Conservation (phyloP, 139 green algal species). For the Ulvella scutata region DNA sequence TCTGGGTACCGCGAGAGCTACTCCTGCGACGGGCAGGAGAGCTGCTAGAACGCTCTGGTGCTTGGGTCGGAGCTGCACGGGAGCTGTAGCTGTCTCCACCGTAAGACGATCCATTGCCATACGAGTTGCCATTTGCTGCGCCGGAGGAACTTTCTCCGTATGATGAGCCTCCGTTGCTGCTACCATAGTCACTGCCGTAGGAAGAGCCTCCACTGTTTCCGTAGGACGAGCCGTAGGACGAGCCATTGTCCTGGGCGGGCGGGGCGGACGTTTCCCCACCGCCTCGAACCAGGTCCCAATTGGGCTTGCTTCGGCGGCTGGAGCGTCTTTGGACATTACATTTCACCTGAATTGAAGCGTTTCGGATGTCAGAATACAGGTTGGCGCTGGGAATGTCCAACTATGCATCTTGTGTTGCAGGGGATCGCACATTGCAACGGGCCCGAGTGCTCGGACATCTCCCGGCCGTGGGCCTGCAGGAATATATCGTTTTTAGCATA, state of each 20-base stretch:
- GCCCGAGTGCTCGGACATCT: too few species aligned
- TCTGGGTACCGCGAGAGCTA: slow-evolving; percentile 6
- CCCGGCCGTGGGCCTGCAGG: too few species aligned
- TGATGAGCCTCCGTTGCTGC: neutral
- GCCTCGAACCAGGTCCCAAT: neutral
- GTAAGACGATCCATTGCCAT: too few species aligned
- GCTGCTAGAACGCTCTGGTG: neutral
- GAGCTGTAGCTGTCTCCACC: too few species aligned
- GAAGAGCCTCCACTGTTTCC: too few species aligned
- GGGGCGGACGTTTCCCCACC: neutral
- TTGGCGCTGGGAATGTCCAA: too few species aligned
- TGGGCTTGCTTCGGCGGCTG: neutral
- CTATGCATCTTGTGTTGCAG: too few species aligned
- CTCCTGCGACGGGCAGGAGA: neutral
- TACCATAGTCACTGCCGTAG: neutral
- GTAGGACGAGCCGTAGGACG: neutral
- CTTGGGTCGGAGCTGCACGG: neutral
- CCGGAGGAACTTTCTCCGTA: too few species aligned
- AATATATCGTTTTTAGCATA: too few species aligned
- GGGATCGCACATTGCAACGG: too few species aligned
- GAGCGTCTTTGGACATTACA: neutral
- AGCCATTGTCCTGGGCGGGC: neutral
- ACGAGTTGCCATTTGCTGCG: too few species aligned
- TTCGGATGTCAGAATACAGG: too few species aligned
- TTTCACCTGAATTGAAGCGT: neutral